phyloP scores from a whole-genome alignment of 2,329 filamentous ascomycete species.

The Fusarium liriodendri region DNA sequence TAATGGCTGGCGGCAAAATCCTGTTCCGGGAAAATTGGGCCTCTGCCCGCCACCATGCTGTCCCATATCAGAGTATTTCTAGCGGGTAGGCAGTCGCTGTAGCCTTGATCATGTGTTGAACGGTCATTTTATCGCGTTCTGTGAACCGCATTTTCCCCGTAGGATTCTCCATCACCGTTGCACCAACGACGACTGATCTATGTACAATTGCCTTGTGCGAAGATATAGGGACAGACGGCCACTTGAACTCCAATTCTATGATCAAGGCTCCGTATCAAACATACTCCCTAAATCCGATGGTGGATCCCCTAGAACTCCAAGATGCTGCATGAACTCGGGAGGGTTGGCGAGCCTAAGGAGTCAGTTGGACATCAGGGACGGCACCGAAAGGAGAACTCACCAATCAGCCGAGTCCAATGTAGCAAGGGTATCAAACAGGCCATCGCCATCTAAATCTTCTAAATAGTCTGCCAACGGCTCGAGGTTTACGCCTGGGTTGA shows the following conservation, averaged over 20 bases:
- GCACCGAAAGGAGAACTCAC: not conserved
- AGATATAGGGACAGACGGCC: too few relatives aligned
- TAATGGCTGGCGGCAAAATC: not conserved
- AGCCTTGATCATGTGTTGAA: too few relatives aligned
- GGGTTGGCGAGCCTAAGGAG: slow-evolving; percentile 8
- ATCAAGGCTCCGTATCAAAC: slow-evolving; percentile 2
- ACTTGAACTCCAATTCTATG: too few relatives aligned
- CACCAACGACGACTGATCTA: too few relatives aligned
- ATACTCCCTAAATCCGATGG: slow-evolving; percentile 5
- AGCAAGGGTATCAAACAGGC: slow-evolving; percentile 19
- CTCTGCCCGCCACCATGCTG: too few relatives aligned
- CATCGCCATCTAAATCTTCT: not conserved
- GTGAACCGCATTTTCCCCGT: too few relatives aligned
- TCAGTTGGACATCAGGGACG: too few relatives aligned
- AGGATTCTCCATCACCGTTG: too few relatives aligned
- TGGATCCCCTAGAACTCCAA: slow-evolving; percentile 5
- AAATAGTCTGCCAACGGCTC: not conserved
- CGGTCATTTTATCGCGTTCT: too few relatives aligned
- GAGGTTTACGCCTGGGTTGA: not conserved
- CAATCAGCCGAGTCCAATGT: slow-evolving; percentile 17
- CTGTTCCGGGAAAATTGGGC: not conserved
- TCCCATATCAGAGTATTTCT: too few relatives aligned
- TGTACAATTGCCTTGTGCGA: too few relatives aligned
- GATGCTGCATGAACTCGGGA: slow-evolving; percentile 21
- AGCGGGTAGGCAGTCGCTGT: too few relatives aligned